Conservation (phyloP, 768 basidiomycete species). For the Candolleomyces efflorescens region DNA sequence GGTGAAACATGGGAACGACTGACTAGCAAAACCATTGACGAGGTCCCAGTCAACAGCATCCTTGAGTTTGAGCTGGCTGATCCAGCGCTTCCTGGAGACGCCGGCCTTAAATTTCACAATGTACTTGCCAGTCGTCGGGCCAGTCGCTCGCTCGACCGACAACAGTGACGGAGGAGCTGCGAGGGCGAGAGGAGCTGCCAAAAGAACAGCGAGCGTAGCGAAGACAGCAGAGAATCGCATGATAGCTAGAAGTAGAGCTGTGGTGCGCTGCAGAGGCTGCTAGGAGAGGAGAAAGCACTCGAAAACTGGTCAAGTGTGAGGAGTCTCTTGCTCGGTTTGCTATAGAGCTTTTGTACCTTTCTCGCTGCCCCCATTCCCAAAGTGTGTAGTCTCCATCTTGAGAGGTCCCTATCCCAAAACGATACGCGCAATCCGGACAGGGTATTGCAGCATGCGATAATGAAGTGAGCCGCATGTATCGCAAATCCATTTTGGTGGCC, state of each 20-base stretch:
- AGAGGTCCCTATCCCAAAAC: background rate
- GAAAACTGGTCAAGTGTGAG: background rate
- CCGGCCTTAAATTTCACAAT: constrained; percentile 15
- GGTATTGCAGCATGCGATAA: background rate
- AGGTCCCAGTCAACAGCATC: constrained; percentile 1
- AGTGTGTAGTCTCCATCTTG: background rate
- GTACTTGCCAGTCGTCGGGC: constrained; percentile 7
- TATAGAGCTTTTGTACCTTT: background rate
- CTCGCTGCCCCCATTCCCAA: too few species aligned
- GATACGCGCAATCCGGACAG: background rate
- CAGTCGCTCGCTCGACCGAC: constrained; percentile 3
- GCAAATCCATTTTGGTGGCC: background rate
- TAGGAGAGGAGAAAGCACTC: background rate
- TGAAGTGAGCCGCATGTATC: background rate
- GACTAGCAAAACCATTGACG: constrained; percentile 13
- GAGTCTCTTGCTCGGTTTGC: background rate
- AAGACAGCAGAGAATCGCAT: constrained; percentile 3
- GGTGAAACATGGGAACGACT: background rate
- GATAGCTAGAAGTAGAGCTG: background rate
- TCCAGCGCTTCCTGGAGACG: background rate
- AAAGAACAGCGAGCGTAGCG: background rate
- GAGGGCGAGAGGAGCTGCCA: constrained; percentile 1
- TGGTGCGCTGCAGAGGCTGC: background rate
- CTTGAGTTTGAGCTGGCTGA: background rate
- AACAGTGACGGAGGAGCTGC: background rate